Evolutionary conservation across 495 filamentous ascomycete genomes (phyloP), one percentile per base, ranked within the genome.

Genomic region (Penicilliopsis zonata): DNA sequence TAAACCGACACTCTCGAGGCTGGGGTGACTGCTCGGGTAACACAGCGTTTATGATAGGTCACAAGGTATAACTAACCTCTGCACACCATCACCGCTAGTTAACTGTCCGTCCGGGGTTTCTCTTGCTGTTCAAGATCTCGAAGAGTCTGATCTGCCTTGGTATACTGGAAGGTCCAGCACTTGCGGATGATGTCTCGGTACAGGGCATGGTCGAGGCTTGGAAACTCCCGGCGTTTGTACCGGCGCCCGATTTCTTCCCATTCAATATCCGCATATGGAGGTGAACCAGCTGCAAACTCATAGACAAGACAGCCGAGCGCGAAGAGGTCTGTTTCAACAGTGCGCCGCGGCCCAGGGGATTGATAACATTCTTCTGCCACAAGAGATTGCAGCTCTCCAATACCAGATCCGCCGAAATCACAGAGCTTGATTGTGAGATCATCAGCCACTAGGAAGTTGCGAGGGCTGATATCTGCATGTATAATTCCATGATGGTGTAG

Each of bases 391-490:
- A 37, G 6, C 13, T 37, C 36, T 13, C 30, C 18, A 14, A 47
- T 36, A 14, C 8, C 34, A 14, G 43, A 42, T 12, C 43, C 40
- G 18, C 34, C 31, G 19, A 47, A 58, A 31, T 55, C 50, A 22
- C 44, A 49, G 28, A 58, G 43, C 26, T 50, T 44, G 17, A 55
- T 41, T 9, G 40, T 39, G 5, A 58, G 52, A 31, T 52, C 30
- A 18, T 41, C 37, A 17, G 46, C 47, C 12, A 53, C 42, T 18
- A 58, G 44, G 29, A 53, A 55, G 38, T 53, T 55, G 9, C 48
- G 45, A 14, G 54, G 36, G 18, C 39, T 34, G 13, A 58, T 39
- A 36, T 53, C 54, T 18, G 39, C 47, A 28, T 57, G 49, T 31
- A 57, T 37, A 10, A 52, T 33, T 26, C 40, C 27, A 35, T 36